These are phyloP conservation scores for Mycena galericulata DNA, from an alignment of 768 basidiomycete genomes.

Conservation along the genomic window DNA sequence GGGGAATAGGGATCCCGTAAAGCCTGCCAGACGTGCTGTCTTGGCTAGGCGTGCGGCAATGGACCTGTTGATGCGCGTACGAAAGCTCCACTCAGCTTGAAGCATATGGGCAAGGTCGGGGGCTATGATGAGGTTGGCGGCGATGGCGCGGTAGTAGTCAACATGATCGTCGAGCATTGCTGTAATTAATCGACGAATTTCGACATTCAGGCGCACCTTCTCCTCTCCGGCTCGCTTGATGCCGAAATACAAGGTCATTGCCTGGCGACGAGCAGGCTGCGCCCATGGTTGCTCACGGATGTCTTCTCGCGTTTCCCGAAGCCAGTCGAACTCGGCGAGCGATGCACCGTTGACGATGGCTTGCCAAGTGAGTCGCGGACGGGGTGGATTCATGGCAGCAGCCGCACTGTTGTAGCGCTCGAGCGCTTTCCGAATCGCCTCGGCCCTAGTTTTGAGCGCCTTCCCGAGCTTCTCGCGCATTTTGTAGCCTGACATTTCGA, in stretches of 20 bases:
- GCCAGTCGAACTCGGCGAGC: slow-evolving; percentile 47
- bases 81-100: not conserved
- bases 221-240: slow-evolving; percentile 47
- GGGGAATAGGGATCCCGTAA: not conserved
- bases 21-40: not conserved
- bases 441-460: not conserved
- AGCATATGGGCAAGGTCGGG: not conserved
- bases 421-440: not conserved
- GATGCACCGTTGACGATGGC: slow-evolving; percentile 22
- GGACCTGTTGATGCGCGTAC: not conserved
- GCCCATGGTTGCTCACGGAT: slow-evolving; percentile 45
- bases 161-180: slow-evolving; percentile 42
- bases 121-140: not conserved
- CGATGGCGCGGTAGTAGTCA: not conserved
- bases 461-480: not conserved
- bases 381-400: not conserved
- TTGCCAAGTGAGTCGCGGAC: not conserved
- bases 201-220: slow-evolving; percentile 44
- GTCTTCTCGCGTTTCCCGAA: slow-evolving; percentile 45
- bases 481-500: not conserved
- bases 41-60: not conserved
- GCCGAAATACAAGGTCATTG: slow-evolving; percentile 43
- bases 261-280: slow-evolving; percentile 34
- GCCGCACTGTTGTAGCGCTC: not conserved
- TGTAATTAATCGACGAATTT: slow-evolving; percentile 43